phyloP scores from a whole-genome alignment of 2,329 filamentous ascomycete species.

The Fusarium zealandicum region DNA sequence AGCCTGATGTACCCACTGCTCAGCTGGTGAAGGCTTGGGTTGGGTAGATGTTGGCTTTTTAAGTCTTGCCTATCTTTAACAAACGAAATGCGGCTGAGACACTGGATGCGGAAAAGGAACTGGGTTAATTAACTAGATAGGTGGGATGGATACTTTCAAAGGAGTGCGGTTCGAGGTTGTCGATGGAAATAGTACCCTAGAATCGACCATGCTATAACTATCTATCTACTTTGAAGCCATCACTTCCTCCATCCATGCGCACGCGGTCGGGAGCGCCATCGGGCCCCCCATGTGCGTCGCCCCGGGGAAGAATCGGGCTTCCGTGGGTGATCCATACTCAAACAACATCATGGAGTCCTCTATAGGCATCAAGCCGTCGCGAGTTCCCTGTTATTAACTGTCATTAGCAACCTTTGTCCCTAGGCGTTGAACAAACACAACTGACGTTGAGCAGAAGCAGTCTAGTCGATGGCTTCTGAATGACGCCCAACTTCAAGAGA shows the following conservation, averaged over 20 bases:
- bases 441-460: neutral
- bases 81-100: too few relatives aligned
- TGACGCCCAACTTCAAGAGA: neutral
- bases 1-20: conserved; percentile 9
- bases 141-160: too few relatives aligned
- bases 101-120: too few relatives aligned
- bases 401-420: neutral
- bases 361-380: neutral
- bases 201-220: too few relatives aligned
- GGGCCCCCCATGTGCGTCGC: neutral
- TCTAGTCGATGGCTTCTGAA: neutral
- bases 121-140: too few relatives aligned
- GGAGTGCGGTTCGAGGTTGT: too few relatives aligned
- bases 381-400: neutral
- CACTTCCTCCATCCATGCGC: neutral
- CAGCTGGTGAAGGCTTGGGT: conserved; percentile 18
- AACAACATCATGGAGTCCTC: neutral
- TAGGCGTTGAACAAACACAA: neutral
- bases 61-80: too few relatives aligned
- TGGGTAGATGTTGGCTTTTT: too few relatives aligned
- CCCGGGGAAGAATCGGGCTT: neutral
- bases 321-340: neutral
- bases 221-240: conserved; percentile 4
- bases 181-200: too few relatives aligned
- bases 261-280: neutral